phyloP scores from a whole-genome alignment of 2,329 filamentous ascomycete species.

The Fonsecaea pedrosoi region DNA sequence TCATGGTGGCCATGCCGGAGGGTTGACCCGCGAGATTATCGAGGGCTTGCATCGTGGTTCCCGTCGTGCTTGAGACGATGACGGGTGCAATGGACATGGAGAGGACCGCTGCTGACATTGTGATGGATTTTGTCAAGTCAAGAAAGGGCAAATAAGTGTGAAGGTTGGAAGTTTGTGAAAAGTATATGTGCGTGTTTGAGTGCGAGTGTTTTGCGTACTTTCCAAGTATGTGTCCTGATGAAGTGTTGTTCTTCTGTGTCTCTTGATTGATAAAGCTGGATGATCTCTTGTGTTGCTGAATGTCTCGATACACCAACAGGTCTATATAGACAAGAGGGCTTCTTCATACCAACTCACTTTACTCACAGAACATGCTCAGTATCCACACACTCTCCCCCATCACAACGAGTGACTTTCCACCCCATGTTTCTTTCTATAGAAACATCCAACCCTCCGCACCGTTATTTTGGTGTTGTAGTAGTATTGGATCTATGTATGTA shows the following conservation, averaged over 20 bases:
- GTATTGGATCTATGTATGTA: background rate
- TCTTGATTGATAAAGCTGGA: background rate
- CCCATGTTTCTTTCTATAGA: background rate
- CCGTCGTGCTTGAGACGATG: constrained; percentile 3
- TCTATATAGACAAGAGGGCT: background rate
- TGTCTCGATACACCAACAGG: background rate
- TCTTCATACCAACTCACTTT: background rate
- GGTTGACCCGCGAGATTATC: background rate
- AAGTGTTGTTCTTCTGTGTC: background rate
- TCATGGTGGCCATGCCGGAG: background rate
- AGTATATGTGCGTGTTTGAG: background rate
- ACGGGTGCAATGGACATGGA: constrained; percentile 2
- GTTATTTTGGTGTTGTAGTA: background rate
- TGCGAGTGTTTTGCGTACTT: background rate
- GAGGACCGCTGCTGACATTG: constrained; percentile 4
- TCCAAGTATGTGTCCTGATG: background rate
- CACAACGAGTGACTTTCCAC: background rate
- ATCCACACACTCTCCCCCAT: no score
- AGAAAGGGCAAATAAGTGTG: background rate
- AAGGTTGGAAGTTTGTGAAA: background rate
- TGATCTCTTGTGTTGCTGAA: background rate
- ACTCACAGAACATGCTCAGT: no score
- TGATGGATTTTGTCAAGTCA: background rate
- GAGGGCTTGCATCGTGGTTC: constrained; percentile 1
- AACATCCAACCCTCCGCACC: background rate